Evolutionary conservation across 2,329 filamentous ascomycete species (phyloP).

Genomic region (Alternaria viburni): DNA sequence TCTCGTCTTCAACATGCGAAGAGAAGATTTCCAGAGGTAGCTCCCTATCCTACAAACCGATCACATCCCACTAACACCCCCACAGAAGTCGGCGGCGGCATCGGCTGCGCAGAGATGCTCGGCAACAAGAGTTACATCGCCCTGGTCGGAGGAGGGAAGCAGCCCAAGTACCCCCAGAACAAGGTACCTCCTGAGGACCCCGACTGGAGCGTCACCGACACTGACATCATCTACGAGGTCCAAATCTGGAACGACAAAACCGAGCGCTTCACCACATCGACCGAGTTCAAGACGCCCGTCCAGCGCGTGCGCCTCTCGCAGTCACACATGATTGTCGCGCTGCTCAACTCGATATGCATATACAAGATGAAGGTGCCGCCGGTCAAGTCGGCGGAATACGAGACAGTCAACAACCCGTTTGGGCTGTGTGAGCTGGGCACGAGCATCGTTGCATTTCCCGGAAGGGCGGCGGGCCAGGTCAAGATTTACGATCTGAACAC

Average conservation of each 20-base stretch:
- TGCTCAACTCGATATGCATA: slow-evolving; percentile 81
- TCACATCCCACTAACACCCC: slow-evolving; percentile 19
- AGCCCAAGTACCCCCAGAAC: slow-evolving; percentile 85
- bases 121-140: slow-evolving; percentile 86
- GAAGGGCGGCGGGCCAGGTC: slow-evolving; percentile 85
- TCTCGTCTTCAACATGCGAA: slow-evolving; percentile 39
- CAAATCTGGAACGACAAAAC: slow-evolving; percentile 92
- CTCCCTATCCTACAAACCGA: neutral
- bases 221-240: slow-evolving; percentile 58
- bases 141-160: slow-evolving; percentile 84
- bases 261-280: slow-evolving; percentile 73
- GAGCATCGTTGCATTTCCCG: slow-evolving; percentile 80
- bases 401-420: slow-evolving; percentile 83
- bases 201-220: slow-evolving; percentile 33
- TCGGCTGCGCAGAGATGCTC: slow-evolving; percentile 85
- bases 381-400: slow-evolving; percentile 74
- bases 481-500: slow-evolving; percentile 81
- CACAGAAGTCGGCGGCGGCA: slow-evolving; percentile 63
- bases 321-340: slow-evolving; percentile 77
- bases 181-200: slow-evolving; percentile 63
- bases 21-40: slow-evolving; percentile 40
- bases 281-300: slow-evolving; percentile 81
- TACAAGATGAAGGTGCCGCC: slow-evolving; percentile 80
- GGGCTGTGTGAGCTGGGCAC: slow-evolving; percentile 81
- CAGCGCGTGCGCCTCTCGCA: slow-evolving; percentile 79